Base-by-base conservation (phyloP, 768 basidiomycete species). In the Candolleomyces efflorescens region DNA sequence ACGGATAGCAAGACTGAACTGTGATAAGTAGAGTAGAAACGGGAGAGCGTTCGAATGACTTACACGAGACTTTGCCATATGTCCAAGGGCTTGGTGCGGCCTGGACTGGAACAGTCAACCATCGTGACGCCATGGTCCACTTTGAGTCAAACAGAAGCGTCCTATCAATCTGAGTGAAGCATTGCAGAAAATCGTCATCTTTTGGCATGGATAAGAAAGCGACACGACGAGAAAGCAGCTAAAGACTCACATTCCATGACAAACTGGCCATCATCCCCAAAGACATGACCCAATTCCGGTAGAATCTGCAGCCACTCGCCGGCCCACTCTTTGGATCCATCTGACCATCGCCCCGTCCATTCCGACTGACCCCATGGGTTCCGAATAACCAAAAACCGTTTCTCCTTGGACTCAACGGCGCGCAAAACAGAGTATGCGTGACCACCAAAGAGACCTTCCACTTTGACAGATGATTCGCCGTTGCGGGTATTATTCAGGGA, bases 21-120 rank as follows among this genome's bases (percentile, higher is more conserved):
- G 38, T 54, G 11, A n/a, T n/a, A n/a, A n/a, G 51, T 32, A 15
- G 24, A 54, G 13, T 26, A 36, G 7, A 26, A 7, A 48, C 18
- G 13, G 22, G 15, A 24, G 2, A 13, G 22, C 7, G 24, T 5
- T 17, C 22, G 78, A 76, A 1, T 71, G 67, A 69, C 81, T 44
- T 59, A 82, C 82, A 84, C 10, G 79, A 76, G 10, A 84, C 72
- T 59, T 85, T 82, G n/a, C 82, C 82, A 53, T 73, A 81, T 3
- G 75, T 73, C 80, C 80, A 83, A 0, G 81, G 79, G 27, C 75
- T 69, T 15, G 76, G 73, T 26, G 77, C 68, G 5, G 76, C 71
- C 17, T 74, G 69, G 6, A 66, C 63, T 5, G 68, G 71, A n/a
- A 80, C 77, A 44, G 76, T 70, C 4, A 82, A 67, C 81, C 80